Conservation (phyloP, 768 basidiomycete genomes). For the Tylopilus sp. region DNA sequence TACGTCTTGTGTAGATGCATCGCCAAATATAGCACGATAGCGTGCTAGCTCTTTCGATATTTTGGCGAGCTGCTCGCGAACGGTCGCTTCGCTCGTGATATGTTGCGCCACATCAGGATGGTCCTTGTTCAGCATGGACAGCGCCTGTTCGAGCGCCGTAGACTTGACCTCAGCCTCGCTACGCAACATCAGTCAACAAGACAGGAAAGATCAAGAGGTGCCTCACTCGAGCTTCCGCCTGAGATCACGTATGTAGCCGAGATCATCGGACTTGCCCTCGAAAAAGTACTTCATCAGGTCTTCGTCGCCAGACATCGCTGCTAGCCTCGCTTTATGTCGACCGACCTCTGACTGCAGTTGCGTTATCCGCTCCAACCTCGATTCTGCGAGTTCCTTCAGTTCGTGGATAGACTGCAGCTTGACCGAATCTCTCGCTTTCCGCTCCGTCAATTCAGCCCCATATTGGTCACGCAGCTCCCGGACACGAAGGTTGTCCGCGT, state of each 20-base stretch:
- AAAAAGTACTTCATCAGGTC: conserved; percentile 73
- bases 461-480: conserved; percentile 71
- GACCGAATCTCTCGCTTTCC: conserved; percentile 57
- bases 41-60: conserved; percentile 48
- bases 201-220: not conserved
- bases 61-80: conserved; percentile 45
- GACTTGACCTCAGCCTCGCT: conserved; percentile 54
- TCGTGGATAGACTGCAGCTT: conserved; percentile 62
- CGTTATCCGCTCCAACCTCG: conserved; percentile 69
- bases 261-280: conserved; percentile 49
- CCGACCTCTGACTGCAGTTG: conserved; percentile 69
- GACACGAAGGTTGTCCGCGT: conserved; percentile 62
- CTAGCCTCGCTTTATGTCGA: conserved; percentile 72
- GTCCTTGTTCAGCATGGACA: conserved; percentile 42
- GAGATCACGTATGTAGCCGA: conserved; percentile 49
- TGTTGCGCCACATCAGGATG: conserved; percentile 53
- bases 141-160: conserved; percentile 48
- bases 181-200: conserved; percentile 15
- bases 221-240: conserved; percentile 56
- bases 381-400: conserved; percentile 59
- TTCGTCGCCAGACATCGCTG: conserved; percentile 65
- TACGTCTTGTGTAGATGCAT: conserved; percentile 49
- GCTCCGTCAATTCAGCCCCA: conserved; percentile 61
- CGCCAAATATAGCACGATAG: conserved; percentile 65
- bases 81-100: conserved; percentile 46